phyloP scores from a whole-genome alignment of 805 yeast species.

The Komagataella mondaviorum region DNA sequence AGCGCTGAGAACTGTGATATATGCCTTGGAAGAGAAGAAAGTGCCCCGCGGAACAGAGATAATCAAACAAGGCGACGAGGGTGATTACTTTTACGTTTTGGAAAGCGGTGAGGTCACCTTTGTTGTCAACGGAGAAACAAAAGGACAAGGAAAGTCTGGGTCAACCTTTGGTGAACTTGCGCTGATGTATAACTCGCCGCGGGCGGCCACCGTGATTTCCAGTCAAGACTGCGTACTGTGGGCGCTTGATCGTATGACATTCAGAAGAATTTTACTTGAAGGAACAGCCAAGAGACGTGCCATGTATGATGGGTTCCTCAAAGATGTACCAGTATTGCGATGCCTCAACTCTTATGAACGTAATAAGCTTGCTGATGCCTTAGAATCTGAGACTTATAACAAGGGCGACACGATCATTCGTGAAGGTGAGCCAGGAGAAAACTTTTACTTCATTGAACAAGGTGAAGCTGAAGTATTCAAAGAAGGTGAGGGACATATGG shows the following conservation, averaged over 20 bases:
- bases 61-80: conserved; percentile 87
- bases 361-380: conserved; percentile 88
- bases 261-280: conserved; percentile 81
- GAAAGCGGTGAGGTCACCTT: conserved; percentile 80
- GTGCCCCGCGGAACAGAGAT: conserved; percentile 48
- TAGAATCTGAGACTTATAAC: conserved; percentile 60
- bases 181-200: conserved; percentile 91
- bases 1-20: conserved; percentile 62
- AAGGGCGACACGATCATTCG: conserved; percentile 63
- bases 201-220: conserved; percentile 90
- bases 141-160: conserved; percentile 71
- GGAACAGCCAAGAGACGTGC: conserved; percentile 83
- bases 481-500: conserved; percentile 45
- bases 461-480: conserved; percentile 74
- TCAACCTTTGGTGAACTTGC: conserved; percentile 95
- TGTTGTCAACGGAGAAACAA: conserved; percentile 55
- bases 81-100: conserved; percentile 81
- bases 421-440: conserved; percentile 80
- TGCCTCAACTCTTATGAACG: conserved; percentile 69
- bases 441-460: conserved; percentile 60
- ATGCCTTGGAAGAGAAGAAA: conserved; percentile 68
- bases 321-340: conserved; percentile 72
- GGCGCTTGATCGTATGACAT: conserved; percentile 90
- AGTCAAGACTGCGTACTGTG: conserved; percentile 61
- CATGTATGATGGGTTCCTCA: conserved; percentile 80